These are phyloP conservation scores for Ceratocystis diversiconidia DNA, from an alignment of 2,329 filamentous ascomycete species.

Conservation along the genomic window DNA sequence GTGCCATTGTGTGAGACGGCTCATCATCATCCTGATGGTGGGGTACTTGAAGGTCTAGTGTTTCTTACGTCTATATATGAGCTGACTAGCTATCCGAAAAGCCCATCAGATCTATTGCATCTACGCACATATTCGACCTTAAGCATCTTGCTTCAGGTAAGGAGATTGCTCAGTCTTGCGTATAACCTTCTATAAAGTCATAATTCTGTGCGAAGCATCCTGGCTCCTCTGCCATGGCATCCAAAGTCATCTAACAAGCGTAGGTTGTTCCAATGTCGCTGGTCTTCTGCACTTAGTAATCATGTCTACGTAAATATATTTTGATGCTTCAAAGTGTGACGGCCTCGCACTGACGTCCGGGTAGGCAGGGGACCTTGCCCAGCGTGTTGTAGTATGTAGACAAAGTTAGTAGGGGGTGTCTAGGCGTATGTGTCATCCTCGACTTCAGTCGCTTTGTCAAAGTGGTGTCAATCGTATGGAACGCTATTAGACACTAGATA, in stretches of 20 bases:
- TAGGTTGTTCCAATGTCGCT: slow-evolving; percentile 29
- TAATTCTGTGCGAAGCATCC: slow-evolving; percentile 24
- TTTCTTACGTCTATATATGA: neutral
- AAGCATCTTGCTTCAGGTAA: slow-evolving; percentile 10
- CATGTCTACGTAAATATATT: slow-evolving; percentile 27
- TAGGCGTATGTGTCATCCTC: slow-evolving; percentile 38
- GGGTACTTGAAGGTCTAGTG: neutral
- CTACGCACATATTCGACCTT: neutral
- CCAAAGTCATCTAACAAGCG: slow-evolving; percentile 30
- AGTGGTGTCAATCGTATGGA: slow-evolving; percentile 31
- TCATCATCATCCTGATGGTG: neutral
- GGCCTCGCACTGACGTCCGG: slow-evolving; percentile 18
- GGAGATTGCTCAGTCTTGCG: slow-evolving; percentile 17
- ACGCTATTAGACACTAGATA: slow-evolving; percentile 25
- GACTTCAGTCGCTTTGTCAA: slow-evolving; percentile 42
- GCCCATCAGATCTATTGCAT: neutral
- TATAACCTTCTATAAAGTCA: slow-evolving; percentile 29
- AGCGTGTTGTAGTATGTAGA: slow-evolving; percentile 37
- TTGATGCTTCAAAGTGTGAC: slow-evolving; percentile 24
- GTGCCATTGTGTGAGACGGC: neutral
- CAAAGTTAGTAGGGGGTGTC: slow-evolving; percentile 36
- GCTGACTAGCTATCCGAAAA: neutral
- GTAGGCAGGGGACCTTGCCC: slow-evolving; percentile 15
- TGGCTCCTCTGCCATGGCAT: slow-evolving; percentile 29
- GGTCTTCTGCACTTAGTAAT: slow-evolving; percentile 21